Base-by-base conservation (phyloP, 2,329 filamentous ascomycete genomes). In the Juglanconis oblonga region DNA sequence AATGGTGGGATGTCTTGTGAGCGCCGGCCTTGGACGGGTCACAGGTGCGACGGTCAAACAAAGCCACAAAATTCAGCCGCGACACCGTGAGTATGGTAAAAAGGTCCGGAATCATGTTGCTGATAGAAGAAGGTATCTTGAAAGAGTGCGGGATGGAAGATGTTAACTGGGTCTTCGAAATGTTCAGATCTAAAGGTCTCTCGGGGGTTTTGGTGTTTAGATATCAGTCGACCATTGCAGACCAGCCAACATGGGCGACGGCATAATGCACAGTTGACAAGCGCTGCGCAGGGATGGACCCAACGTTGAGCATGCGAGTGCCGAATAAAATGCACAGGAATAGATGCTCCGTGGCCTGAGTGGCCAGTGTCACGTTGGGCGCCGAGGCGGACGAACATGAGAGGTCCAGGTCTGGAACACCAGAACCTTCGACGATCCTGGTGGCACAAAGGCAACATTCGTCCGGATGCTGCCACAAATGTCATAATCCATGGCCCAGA, bases 211-310 rank as follows among this genome's bases (percentile, higher is more conserved):
- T 14, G n/a, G 38, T 48, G 35, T 42, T 24, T 29, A 8, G 54
- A 6, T 40, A n/a, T 35, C 55, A 42, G 32, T 50, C 31, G 35
- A 56, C 29, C 45, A 45, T 24, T 50, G 14, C 29, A 42, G 31
- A 31, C 32, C 29, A 11, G 24, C 6, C 14, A 3, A 1, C 14
- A 42, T 17, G 32, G 40, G 33, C 54, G 32, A 57, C 5, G 42
- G 13, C 5, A 14, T 42, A 50, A 60, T 57, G 50, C 58, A 62
- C 38, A 53, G 33, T 48, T 57, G 58, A 55, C 58, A 57, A 53
- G 54, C 55, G 40, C 38, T 44, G 45, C 29, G 52, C 61, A 62
- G 57, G 61, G 57, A 58, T 57, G 24, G 38, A 11, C 40, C 48
- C 48, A 35, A 14, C 10, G 31, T 35, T 4, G 13, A 6, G 24